Evolutionary conservation across 169 alveolate species (phyloP), one percentile per base, ranked within the genome.

Genomic region (Plasmodium vivax): DNA sequence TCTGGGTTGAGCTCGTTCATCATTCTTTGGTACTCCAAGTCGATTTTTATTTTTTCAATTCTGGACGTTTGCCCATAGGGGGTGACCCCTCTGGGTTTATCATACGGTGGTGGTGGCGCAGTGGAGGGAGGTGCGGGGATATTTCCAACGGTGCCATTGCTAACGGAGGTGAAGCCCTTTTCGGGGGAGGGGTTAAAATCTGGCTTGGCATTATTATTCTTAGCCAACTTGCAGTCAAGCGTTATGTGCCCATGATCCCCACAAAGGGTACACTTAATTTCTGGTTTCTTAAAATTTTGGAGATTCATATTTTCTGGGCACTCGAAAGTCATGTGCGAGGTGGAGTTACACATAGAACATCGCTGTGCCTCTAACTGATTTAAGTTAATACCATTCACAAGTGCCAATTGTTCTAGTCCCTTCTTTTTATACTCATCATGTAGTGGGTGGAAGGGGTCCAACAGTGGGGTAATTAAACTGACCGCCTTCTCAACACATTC

Each of bases 231-330:
- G 88, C 99, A 98, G 96, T 98, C 99, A 81, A 95, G 96, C 19
- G 99, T 98, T 23, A 97, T 95, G 93, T 98, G 99, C 2, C 99
- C 99, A 96, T 96, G 96, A 82, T 98, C 99, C 3, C 99, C 99
- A 82, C 99, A 98, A 27, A 98, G 85, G 56, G 96, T 97, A 83
- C 99, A 98, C 71, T 96, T 93, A 81, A 95, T 94, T 85, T 95
- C 97, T 23, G 97, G 96, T 45, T 92, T 95, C 51, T 92, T 92
- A 77, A 83, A 92, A 88, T 95, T 92, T 72, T 74, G 93, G 41
- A 93, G 74, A 47, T 82, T 83, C 75, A 96, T 93, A 75, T 95
- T 96, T 85, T 96, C 98, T 16, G 96, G 98, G 80, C 98, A 97
- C 83, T 97, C 98, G 85, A 88, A 93, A 27, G 98, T 97, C 62